Percentiles rank a stretch among this genome's conserved stretches.
These are phyloP conservation scores for Phytophthora kernoviae DNA, from an alignment of 352 stramenopile genomes.

Conservation along the genomic window DNA sequence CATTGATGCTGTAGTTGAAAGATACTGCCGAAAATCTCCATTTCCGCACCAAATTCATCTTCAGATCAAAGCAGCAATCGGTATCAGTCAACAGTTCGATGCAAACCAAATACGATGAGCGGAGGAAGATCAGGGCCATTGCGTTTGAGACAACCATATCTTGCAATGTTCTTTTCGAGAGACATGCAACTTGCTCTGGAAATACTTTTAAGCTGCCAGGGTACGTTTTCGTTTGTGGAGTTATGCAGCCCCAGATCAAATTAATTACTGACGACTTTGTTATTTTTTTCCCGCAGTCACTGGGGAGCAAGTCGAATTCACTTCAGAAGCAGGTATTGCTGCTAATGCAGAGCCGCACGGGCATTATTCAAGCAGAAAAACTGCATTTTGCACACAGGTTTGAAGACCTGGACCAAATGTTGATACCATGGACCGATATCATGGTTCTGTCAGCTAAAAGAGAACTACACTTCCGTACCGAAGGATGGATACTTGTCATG, in stretches of 20 bases:
- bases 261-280: too few relatives aligned
- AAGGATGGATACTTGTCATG: conserved; percentile 13
- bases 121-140: conserved; percentile 10
- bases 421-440: conserved; percentile 16
- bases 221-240: too few relatives aligned
- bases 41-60: conserved; percentile 3
- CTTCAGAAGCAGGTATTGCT: conserved; percentile 13
- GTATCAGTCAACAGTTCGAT: conserved; percentile 2
- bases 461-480: conserved; percentile 15
- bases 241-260: too few relatives aligned
- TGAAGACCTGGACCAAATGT: conserved; percentile 7
- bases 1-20: conserved; percentile 8
- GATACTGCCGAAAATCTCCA: conserved; percentile 6
- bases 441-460: conserved; percentile 18
- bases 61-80: conserved; percentile 2
- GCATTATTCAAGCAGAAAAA: conserved; percentile 15
- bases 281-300: conserved; percentile 5
- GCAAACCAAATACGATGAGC: conserved; percentile 14
- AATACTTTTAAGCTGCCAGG: conserved; percentile 12
- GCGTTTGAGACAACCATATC: conserved; percentile 21
- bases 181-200: conserved; percentile 7
- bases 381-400: conserved; percentile 21
- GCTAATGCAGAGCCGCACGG: conserved; percentile 16
- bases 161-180: conserved; percentile 13
- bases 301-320: conserved; percentile 12